phyloP scores from a whole-genome alignment of 1,139 yeast genomes.

The Geotrichum klebahnii region DNA sequence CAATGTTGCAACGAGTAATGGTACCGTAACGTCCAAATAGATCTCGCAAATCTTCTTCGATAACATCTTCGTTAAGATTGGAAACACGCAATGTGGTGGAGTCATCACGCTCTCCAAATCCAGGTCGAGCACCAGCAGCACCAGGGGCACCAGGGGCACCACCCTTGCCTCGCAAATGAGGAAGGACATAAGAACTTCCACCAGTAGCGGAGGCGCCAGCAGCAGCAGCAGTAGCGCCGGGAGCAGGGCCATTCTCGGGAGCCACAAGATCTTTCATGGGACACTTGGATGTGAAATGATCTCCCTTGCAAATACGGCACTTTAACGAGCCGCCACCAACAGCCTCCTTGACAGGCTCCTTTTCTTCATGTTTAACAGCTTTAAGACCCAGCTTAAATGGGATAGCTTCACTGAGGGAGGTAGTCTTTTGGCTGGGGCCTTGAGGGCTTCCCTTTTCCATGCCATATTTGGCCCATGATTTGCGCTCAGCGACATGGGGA shows the following conservation, averaged over 20 bases:
- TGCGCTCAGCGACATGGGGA: constrained; percentile 43
- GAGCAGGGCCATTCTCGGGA: constrained; percentile 41
- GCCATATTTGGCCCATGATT: constrained; percentile 64
- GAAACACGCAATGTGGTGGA: constrained; percentile 85
- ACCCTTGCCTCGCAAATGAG: constrained; percentile 62
- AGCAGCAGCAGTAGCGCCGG: constrained; percentile 35
- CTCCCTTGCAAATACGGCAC: constrained; percentile 93
- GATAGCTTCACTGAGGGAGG: constrained; percentile 85
- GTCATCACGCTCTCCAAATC: constrained; percentile 61
- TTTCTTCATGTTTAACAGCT: constrained; percentile 33
- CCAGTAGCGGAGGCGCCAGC: constrained; percentile 33
- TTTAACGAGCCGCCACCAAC: constrained; percentile 52
- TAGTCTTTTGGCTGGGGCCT: constrained; percentile 75
- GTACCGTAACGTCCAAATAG: constrained; percentile 65
- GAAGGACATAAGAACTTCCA: constrained; percentile 65
- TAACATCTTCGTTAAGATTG: constrained; percentile 81
- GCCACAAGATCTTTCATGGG: constrained; percentile 92
- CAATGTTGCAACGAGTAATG: constrained; percentile 75
- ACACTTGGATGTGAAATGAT: constrained; percentile 91
- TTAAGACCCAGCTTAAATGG: constrained; percentile 37
- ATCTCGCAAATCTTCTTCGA: constrained; percentile 74
- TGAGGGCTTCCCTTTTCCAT: constrained; percentile 69
- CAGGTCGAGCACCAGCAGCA: constrained; percentile 30
- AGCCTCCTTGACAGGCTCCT: constrained; percentile 55
- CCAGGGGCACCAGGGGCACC: constrained; percentile 52